Conservation (phyloP, 768 basidiomycete genomes). For the Butyriboletus loyo region DNA sequence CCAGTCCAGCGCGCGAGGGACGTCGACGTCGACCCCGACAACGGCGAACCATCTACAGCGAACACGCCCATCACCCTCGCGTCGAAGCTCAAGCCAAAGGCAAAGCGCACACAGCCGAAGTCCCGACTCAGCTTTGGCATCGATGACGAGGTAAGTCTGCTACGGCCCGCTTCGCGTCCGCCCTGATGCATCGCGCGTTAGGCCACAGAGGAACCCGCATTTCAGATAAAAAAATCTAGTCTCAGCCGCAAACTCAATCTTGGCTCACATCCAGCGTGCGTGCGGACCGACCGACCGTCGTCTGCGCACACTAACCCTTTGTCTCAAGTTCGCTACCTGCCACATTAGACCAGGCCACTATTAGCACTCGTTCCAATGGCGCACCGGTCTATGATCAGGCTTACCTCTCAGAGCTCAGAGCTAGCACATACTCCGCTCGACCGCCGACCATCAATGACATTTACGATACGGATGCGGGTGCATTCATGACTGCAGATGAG, state of each 20-base stretch:
- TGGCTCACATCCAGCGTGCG: slow-evolving; percentile 52
- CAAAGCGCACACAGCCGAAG: slow-evolving; percentile 62
- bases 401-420: slow-evolving; percentile 75
- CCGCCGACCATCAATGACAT: slow-evolving; percentile 38
- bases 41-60: not conserved
- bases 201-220: slow-evolving; percentile 60
- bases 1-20: slow-evolving; percentile 41
- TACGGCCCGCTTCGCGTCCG: slow-evolving; percentile 4
- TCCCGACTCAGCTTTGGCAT: slow-evolving; percentile 77
- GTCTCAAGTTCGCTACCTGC: slow-evolving; percentile 38
- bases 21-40: slow-evolving; percentile 33
- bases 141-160: slow-evolving; percentile 54
- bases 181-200: slow-evolving; percentile 35
- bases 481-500: slow-evolving; percentile 44
- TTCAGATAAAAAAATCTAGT: slow-evolving; percentile 79
- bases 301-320: slow-evolving; percentile 8
- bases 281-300: not conserved
- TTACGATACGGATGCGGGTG: slow-evolving; percentile 52
- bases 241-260: slow-evolving; percentile 65
- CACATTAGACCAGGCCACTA: slow-evolving; percentile 53
- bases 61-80: slow-evolving; percentile 60
- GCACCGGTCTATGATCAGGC: slow-evolving; percentile 69
- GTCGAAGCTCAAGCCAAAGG: slow-evolving; percentile 68
- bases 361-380: slow-evolving; percentile 41
- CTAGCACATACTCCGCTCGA: slow-evolving; percentile 62